These are phyloP conservation scores for Teratosphaeria destructans DNA, from an alignment of 2,329 filamentous ascomycete genomes.

Conservation along the genomic window DNA sequence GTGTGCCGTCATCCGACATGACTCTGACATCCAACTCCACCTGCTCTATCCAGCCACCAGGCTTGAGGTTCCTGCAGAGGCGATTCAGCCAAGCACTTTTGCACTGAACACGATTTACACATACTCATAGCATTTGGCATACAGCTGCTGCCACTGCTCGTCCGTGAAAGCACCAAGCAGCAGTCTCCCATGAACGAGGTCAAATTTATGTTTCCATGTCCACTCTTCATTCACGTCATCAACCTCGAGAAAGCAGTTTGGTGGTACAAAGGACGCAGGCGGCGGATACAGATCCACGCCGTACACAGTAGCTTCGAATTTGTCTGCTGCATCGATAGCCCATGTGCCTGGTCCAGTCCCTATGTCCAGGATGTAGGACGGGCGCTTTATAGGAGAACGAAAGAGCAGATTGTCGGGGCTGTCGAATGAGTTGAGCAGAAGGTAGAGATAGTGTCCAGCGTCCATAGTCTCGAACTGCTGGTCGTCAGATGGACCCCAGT, in stretches of 20 bases:
- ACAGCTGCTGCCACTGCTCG: conserved; percentile 8
- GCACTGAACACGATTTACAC: not conserved
- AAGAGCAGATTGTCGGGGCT: conserved; percentile 10
- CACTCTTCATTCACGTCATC: conserved; percentile 7
- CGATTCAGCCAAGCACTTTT: not conserved
- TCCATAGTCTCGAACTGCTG: conserved; percentile 12
- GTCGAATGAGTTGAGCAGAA: conserved; percentile 12
- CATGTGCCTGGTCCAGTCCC: conserved; percentile 33
- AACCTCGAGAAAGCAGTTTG: conserved; percentile 9
- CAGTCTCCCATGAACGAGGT: conserved; percentile 31
- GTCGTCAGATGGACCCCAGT: conserved; percentile 11
- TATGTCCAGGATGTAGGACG: conserved; percentile 35
- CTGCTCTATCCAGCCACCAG: conserved; percentile 1
- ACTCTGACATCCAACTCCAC: conserved; percentile 1
- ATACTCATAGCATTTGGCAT: conserved; percentile 6
- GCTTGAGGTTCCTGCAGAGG: not conserved
- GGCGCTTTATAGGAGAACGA: conserved; percentile 27
- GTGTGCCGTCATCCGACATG: not conserved
- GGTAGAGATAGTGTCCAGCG: conserved; percentile 7
- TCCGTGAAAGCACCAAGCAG: conserved; percentile 10
- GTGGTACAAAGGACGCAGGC: conserved; percentile 17
- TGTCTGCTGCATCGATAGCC: conserved; percentile 26
- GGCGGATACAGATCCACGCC: conserved; percentile 29
- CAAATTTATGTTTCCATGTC: conserved; percentile 21
- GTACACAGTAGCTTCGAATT: conserved; percentile 19